A percentile compares a stretch with the other conserved stretches of the same genome.
phyloP scores from a whole-genome alignment of 768 basidiomycete species.

The Tricholoma sp. region DNA sequence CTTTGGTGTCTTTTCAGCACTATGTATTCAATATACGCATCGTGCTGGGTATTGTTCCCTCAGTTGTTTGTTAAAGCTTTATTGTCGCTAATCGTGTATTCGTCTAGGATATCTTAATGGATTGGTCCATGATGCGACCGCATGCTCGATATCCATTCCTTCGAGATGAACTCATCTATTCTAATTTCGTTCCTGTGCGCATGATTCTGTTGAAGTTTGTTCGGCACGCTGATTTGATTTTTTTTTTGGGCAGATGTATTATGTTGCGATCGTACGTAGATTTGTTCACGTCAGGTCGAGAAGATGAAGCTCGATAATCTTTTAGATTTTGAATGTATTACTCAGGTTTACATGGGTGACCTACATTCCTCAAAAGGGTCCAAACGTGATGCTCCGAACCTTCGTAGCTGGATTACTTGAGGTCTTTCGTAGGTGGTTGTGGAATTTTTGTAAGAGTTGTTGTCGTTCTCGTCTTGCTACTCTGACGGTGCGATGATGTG shows the following conservation, averaged over 20 bases:
- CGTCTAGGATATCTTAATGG: conserved; percentile 1
- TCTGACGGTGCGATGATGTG: background rate
- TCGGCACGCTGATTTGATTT: background rate
- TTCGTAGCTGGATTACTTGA: conserved; percentile 1
- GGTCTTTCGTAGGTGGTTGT: conserved; percentile 1
- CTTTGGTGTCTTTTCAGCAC: conserved; percentile 19
- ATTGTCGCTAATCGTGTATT: background rate
- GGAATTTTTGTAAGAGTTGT: conserved; percentile 1
- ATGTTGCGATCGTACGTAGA: conserved; percentile 63
- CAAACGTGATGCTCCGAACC: background rate
- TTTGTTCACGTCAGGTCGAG: background rate
- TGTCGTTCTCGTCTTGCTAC: background rate
- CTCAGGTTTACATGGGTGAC: background rate
- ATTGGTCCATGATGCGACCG: conserved; percentile 45
- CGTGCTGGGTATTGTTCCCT: conserved; percentile 61
- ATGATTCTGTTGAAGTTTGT: background rate
- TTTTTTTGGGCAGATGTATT: conserved; percentile 56
- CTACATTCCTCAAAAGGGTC: background rate
- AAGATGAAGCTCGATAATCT: background rate
- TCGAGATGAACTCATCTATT: conserved; percentile 72
- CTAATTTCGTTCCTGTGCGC: conserved; percentile 52
- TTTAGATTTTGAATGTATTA: background rate
- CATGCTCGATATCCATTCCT: conserved; percentile 71
- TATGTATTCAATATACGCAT: conserved; percentile 64
- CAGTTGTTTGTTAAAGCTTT: background rate